These are phyloP conservation scores for Sclerotinia glacialis DNA, from an alignment of 2,329 filamentous ascomycete genomes.

Conservation along the genomic window DNA sequence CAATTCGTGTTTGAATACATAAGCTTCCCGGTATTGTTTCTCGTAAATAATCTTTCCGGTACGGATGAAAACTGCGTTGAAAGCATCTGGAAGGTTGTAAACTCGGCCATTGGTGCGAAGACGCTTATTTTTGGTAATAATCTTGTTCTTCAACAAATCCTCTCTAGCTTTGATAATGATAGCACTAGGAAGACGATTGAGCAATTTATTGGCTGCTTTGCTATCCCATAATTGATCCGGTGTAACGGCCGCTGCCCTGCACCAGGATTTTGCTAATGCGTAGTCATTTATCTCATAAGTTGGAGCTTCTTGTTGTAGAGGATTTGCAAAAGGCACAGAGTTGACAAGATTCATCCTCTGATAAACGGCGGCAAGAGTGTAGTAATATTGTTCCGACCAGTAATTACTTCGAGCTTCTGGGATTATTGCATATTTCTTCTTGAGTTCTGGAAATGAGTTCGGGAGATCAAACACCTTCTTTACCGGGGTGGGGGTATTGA, in stretches of 20 bases:
- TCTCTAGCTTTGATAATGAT: slow-evolving; percentile 30
- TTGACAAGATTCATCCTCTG: slow-evolving; percentile 39
- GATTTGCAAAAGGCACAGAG: slow-evolving; percentile 46
- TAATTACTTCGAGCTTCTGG: slow-evolving; percentile 26
- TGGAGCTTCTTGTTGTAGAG: slow-evolving; percentile 29
- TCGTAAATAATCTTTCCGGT: slow-evolving; percentile 56
- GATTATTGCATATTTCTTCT: slow-evolving; percentile 41
- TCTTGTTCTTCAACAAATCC: slow-evolving; percentile 31
- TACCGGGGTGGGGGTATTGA: slow-evolving; percentile 43
- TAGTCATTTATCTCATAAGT: slow-evolving; percentile 36
- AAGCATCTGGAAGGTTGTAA: slow-evolving; percentile 43
- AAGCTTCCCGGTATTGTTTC: slow-evolving; percentile 57
- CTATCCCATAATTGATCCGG: slow-evolving; percentile 49
- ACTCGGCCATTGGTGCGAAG: slow-evolving; percentile 57
- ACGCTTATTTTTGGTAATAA: slow-evolving; percentile 58
- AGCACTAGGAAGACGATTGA: slow-evolving; percentile 36
- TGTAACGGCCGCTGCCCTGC: slow-evolving; percentile 57
- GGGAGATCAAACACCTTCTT: slow-evolving; percentile 50
- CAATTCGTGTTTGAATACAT: slow-evolving; percentile 57
- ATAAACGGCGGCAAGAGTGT: slow-evolving; percentile 48
- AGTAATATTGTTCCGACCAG: slow-evolving; percentile 44
- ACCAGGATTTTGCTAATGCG: slow-evolving; percentile 55
- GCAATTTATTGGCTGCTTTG: slow-evolving; percentile 49
- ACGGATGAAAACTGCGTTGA: slow-evolving; percentile 44
- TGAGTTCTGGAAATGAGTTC: slow-evolving; percentile 45